phyloP scores from a whole-genome alignment of 495 filamentous ascomycete genomes.

The Neurospora hispaniola region DNA sequence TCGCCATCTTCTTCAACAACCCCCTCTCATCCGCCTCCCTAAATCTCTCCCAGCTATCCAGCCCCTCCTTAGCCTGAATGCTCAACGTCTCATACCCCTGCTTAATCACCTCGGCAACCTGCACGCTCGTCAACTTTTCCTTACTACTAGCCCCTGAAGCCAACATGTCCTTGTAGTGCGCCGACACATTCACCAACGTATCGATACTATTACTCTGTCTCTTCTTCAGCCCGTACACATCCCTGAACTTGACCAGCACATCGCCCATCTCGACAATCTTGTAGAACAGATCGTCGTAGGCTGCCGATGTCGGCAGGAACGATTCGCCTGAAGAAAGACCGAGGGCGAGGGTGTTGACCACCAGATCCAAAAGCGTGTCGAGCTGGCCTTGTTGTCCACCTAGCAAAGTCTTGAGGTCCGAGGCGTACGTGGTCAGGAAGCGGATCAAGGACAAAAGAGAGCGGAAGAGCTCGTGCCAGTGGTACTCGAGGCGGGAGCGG shows the following conservation, averaged over 20 bases:
- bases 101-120: conserved; percentile 87
- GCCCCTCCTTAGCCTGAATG: conserved; percentile 71
- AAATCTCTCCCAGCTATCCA: conserved; percentile 69
- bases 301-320: conserved; percentile 80
- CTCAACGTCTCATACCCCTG: conserved; percentile 89
- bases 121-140: conserved; percentile 59
- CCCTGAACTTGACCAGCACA: conserved; percentile 70
- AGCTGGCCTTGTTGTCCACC: conserved; percentile 30
- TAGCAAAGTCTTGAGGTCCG: conserved; percentile 52
- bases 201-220: conserved; percentile 59
- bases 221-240: conserved; percentile 51
- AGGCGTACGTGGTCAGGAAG: conserved; percentile 76
- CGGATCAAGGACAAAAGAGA: conserved; percentile 80
- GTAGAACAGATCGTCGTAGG: conserved; percentile 96
- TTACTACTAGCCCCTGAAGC: conserved; percentile 36
- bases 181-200: conserved; percentile 71
- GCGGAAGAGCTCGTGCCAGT: conserved; percentile 95
- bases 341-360: conserved; percentile 78
- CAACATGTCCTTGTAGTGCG: conserved; percentile 78
- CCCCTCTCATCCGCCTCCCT: conserved; percentile 67
- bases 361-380: conserved; percentile 46
- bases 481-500: conserved; percentile 68
- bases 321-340: conserved; percentile 80
- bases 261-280: conserved; percentile 92
- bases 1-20: conserved; percentile 75